These are phyloP conservation scores for Phytopythium vexans DNA, from an alignment of 352 stramenopile genomes.

Conservation along the genomic window DNA sequence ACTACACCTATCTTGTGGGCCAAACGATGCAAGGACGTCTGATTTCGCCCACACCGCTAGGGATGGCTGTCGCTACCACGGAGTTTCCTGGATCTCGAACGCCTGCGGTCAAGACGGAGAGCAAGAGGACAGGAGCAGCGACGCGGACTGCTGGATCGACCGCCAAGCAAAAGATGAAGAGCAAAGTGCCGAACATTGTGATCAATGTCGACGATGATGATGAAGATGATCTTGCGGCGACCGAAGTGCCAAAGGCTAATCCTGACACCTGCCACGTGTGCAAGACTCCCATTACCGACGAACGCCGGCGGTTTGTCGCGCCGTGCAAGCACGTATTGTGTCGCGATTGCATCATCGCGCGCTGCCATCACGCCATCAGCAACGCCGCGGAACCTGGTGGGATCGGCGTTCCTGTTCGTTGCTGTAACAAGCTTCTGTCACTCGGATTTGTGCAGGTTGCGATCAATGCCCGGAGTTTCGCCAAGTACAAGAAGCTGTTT, in stretches of 20 bases:
- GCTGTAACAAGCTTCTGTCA: slow-evolving; percentile 27
- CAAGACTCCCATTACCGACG: neutral
- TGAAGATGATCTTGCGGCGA: neutral
- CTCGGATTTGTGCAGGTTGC: slow-evolving; percentile 27
- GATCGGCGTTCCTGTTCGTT: slow-evolving; percentile 26
- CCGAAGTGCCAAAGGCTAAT: neutral
- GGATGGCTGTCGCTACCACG: neutral
- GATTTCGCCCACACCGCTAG: neutral
- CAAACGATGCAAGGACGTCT: neutral
- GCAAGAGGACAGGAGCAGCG: too few species aligned
- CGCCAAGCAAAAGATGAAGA: too few species aligned
- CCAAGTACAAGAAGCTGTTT: slow-evolving; percentile 31
- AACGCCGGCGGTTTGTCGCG: neutral
- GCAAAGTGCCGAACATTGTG: too few species aligned
- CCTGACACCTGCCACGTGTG: slow-evolving; percentile 10
- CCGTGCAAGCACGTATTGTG: slow-evolving; percentile 29
- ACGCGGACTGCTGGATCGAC: too few species aligned
- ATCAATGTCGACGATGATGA: neutral
- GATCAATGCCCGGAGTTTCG: slow-evolving; percentile 16
- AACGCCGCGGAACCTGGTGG: slow-evolving; percentile 19
- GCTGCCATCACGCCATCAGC: slow-evolving; percentile 17
- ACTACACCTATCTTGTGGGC: slow-evolving; percentile 35
- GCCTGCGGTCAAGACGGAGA: too few species aligned
- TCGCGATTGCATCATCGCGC: slow-evolving; percentile 23
- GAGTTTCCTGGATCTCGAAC: neutral